A percentile compares a stretch with the other conserved stretches of the same genome.
These are phyloP conservation scores for Arabis hirsuta DNA, from an alignment of 345 rosid species.

Conservation along the genomic window DNA sequence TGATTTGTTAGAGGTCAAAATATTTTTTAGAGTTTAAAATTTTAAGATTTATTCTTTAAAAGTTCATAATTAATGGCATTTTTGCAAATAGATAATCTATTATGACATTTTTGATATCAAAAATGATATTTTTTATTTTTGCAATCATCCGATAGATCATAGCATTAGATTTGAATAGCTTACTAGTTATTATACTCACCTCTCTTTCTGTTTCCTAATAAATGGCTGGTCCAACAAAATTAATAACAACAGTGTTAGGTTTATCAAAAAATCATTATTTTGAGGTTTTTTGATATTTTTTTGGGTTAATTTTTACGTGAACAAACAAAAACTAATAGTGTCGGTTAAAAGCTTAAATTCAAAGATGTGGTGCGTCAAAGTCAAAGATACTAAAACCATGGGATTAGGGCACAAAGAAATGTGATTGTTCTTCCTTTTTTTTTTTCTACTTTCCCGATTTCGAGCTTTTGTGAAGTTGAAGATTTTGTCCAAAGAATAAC, in stretches of 20 bases:
- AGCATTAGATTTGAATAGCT: conserved; percentile 22
- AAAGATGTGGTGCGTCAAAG: conserved; percentile 38
- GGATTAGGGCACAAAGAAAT: conserved; percentile 37
- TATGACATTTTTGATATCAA: too few relatives aligned
- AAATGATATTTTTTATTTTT: too few relatives aligned
- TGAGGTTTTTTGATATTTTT: neutral
- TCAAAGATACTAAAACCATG: conserved; percentile 43
- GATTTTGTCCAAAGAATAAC: conserved; percentile 41
- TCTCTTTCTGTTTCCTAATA: neutral
- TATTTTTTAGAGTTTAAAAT: too few relatives aligned
- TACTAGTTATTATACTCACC: conserved; percentile 17
- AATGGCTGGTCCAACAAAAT: conserved; percentile 23
- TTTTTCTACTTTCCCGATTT: conserved; percentile 25
- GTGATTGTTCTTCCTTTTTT: conserved; percentile 7
- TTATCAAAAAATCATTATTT: neutral
- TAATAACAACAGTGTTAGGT: conserved; percentile 2
- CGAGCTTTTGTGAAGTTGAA: conserved; percentile 45
- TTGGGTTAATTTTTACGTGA: too few relatives aligned
- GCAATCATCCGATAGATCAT: too few relatives aligned
- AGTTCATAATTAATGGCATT: too few relatives aligned
- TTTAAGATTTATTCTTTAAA: too few relatives aligned
- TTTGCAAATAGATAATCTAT: too few relatives aligned
- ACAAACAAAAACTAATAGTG: neutral
- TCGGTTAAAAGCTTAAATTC: conserved; percentile 36
- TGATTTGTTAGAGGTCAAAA: too few relatives aligned